Conservation (phyloP, 2,329 filamentous ascomycete species). For the Xylaria sp. region DNA sequence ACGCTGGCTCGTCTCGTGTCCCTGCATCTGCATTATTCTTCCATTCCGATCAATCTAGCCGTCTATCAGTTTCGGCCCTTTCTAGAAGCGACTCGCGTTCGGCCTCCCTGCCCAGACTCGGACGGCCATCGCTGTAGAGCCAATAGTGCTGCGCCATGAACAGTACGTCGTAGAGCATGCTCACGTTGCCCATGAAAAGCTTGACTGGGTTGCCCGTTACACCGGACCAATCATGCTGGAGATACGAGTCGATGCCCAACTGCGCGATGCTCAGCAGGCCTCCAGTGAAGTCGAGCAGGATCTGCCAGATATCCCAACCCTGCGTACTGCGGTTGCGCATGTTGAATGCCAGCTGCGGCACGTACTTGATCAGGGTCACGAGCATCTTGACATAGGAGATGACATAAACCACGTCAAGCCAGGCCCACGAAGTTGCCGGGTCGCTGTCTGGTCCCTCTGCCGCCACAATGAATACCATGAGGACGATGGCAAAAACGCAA, state of each 20-base stretch:
- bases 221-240: conserved; percentile 84
- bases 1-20: neutral
- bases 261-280: conserved; percentile 78
- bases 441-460: conserved; percentile 33
- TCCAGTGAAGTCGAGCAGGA: conserved; percentile 77
- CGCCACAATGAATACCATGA: conserved; percentile 43
- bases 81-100: conserved; percentile 38
- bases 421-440: conserved; percentile 49
- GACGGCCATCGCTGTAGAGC: conserved; percentile 52
- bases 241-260: conserved; percentile 75
- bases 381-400: conserved; percentile 85
- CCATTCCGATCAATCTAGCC: conserved; percentile 28
- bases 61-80: conserved; percentile 28
- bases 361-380: conserved; percentile 87
- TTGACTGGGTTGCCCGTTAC: conserved; percentile 90
- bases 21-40: neutral
- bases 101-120: conserved; percentile 22
- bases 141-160: conserved; percentile 89
- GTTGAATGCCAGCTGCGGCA: conserved; percentile 79
- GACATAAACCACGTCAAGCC: conserved; percentile 60
- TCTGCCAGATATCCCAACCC: conserved; percentile 82
- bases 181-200: conserved; percentile 77
- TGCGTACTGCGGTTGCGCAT: conserved; percentile 76
- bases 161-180: conserved; percentile 76
- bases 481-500: conserved; percentile 51